These are phyloP conservation scores for Ceratocystis eucalypticola DNA, from an alignment of 2,329 filamentous ascomycete species.

Conservation along the genomic window DNA sequence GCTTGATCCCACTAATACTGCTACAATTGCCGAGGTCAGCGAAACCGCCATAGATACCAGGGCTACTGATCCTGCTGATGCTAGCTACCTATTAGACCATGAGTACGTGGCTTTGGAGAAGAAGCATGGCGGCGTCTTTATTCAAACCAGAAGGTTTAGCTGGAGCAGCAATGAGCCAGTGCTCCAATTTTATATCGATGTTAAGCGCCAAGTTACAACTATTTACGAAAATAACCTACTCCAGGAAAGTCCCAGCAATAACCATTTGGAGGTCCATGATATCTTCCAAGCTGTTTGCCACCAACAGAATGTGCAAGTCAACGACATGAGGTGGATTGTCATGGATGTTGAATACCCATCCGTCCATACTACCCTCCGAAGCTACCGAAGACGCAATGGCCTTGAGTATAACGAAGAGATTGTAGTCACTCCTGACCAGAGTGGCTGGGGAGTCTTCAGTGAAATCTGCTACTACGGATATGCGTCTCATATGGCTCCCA, in stretches of 20 bases:
- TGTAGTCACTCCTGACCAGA: neutral
- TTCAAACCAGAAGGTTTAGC: no score
- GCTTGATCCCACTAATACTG: no score
- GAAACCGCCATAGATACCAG: no score
- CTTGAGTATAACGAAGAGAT: neutral
- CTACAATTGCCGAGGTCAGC: no score
- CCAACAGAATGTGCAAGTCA: neutral
- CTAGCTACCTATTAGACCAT: no score
- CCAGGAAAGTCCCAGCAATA: no score
- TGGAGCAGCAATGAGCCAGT: neutral
- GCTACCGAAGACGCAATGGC: neutral
- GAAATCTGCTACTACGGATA: neutral
- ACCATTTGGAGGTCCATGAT: neutral
- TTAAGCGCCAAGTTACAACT: neutral
- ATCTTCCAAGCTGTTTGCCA: neutral
- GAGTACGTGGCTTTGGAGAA: no score
- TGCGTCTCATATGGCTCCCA: neutral
- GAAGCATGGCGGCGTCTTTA: no score
- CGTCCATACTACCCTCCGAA: rapidly evolving
- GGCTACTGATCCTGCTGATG: no score
- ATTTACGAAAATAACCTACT: neutral
- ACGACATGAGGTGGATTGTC: neutral
- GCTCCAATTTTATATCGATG: neutral
- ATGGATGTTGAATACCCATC: neutral
- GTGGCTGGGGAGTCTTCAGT: neutral